Evolutionary conservation across 78 protist genomes (phyloP).

Genomic region (Cavenderia fasciculata): DNA sequence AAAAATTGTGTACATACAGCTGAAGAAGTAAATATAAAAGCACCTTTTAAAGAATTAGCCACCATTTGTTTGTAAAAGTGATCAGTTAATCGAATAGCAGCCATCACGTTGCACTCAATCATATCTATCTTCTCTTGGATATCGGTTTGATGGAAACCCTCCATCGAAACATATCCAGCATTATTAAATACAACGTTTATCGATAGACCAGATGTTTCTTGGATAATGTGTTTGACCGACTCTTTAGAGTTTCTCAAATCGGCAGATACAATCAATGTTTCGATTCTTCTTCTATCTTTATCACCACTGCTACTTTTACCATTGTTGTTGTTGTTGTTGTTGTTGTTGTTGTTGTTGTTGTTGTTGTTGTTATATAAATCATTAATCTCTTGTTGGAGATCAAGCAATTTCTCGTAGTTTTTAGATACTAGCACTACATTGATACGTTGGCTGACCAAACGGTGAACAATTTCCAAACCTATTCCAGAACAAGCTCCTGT

Average conservation of each 20-base stretch:
- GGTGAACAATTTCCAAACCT: slow-evolving; percentile 5
- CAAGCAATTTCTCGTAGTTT: not conserved
- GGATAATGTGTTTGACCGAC: not conserved
- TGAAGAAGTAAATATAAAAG: slow-evolving; percentile 42
- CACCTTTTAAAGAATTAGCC: not conserved
- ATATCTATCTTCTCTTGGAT: slow-evolving; percentile 4
- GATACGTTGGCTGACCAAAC: slow-evolving; percentile 15
- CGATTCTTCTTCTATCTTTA: not conserved
- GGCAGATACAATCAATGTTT: not conserved
- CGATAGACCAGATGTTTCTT: not conserved
- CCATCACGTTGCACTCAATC: slow-evolving; percentile 22
- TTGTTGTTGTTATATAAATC: too few relatives aligned
- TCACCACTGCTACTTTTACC: too few relatives aligned
- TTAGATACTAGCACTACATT: slow-evolving; percentile 3
- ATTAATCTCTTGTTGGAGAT: not conserved
- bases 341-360: too few relatives aligned
- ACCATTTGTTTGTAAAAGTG: slow-evolving; percentile 26
- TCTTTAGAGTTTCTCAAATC: not conserved
- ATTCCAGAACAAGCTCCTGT: slow-evolving; percentile 62
- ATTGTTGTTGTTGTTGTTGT: too few relatives aligned
- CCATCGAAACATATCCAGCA: slow-evolving; percentile 62
- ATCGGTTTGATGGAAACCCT: slow-evolving; percentile 38
- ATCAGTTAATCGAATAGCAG: slow-evolving; percentile 22
- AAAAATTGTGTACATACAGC: not conserved
- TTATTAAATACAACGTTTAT: slow-evolving; percentile 22